These are phyloP conservation scores for Wickerhamiella pararugosa DNA, from an alignment of 1,139 yeast species.

Conservation along the genomic window DNA sequence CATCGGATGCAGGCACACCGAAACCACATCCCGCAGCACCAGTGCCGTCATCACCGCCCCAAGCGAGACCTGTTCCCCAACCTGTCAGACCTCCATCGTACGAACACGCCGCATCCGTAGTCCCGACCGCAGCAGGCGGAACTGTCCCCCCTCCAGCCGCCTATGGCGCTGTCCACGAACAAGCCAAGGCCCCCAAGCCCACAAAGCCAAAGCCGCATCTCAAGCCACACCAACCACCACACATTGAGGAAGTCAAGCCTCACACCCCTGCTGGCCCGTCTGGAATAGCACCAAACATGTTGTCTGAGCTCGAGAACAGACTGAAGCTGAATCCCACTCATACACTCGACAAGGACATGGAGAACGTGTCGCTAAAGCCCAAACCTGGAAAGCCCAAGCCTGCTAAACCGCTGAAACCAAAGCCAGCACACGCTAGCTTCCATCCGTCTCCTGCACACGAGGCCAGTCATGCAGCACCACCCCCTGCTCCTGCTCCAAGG, in stretches of 20 bases:
- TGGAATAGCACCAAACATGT: too few relatives aligned
- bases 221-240: too few relatives aligned
- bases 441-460: neutral
- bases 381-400: constrained; percentile 5
- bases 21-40: constrained; percentile 5
- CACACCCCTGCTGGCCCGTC: too few relatives aligned
- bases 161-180: too few relatives aligned
- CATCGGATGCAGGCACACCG: constrained; percentile 6
- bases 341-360: constrained; percentile 9
- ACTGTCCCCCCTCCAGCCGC: too few relatives aligned
- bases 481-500: neutral
- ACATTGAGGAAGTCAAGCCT: too few relatives aligned
- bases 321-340: constrained; percentile 6
- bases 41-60: neutral
- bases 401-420: constrained; percentile 4
- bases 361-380: constrained; percentile 4
- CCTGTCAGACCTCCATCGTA: too few relatives aligned
- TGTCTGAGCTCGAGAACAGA: too few relatives aligned
- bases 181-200: too few relatives aligned
- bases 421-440: neutral
- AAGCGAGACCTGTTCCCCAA: neutral
- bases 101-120: too few relatives aligned
- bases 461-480: constrained; percentile 3
- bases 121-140: too few relatives aligned
- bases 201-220: too few relatives aligned